Evolutionary conservation across 495 filamentous ascomycete genomes (phyloP).

Genomic region (Gamarada debralockiae): DNA sequence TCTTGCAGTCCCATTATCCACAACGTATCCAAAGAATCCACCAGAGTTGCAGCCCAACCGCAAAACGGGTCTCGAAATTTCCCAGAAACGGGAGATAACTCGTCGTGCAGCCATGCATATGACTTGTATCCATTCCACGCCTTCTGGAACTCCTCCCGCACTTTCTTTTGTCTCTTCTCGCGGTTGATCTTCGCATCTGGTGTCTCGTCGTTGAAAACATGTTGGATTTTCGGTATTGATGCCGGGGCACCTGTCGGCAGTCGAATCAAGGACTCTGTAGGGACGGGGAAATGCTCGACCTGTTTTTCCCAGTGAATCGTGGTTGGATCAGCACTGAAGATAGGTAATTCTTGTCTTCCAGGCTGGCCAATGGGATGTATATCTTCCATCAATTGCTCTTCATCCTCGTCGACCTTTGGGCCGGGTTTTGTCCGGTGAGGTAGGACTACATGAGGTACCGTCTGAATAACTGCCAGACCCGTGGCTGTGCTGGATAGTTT

Average conservation of each 20-base stretch:
- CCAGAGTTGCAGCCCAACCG: constrained; percentile 91
- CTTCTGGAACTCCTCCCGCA: constrained; percentile 72
- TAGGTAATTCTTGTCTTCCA: constrained; percentile 20
- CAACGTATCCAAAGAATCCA: constrained; percentile 89
- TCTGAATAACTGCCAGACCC: constrained; percentile 1
- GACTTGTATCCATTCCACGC: constrained; percentile 81
- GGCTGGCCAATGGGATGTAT: constrained; percentile 18
- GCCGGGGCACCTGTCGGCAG: constrained; percentile 70
- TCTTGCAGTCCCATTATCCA: constrained; percentile 94
- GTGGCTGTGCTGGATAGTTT: neutral
- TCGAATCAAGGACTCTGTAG: constrained; percentile 61
- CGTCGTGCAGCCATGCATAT: constrained; percentile 82
- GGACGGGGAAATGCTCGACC: constrained; percentile 71
- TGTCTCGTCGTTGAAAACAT: constrained; percentile 61
- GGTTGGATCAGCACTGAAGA: constrained; percentile 19
- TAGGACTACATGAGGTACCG: constrained; percentile 30
- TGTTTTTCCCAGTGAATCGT: constrained; percentile 65
- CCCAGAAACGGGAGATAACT: constrained; percentile 67
- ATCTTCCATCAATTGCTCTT: neutral
- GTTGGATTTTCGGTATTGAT: constrained; percentile 72
- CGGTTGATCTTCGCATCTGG: constrained; percentile 56
- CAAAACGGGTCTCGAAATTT: constrained; percentile 72
- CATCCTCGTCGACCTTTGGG: constrained; percentile 6
- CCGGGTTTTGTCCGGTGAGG: constrained; percentile 37
- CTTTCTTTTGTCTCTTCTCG: constrained; percentile 57